A percentile compares a stretch with the other conserved stretches of the same genome.
Conservation (phyloP, 352 stramenopile genomes). For the Phytophthora idaei region DNA sequence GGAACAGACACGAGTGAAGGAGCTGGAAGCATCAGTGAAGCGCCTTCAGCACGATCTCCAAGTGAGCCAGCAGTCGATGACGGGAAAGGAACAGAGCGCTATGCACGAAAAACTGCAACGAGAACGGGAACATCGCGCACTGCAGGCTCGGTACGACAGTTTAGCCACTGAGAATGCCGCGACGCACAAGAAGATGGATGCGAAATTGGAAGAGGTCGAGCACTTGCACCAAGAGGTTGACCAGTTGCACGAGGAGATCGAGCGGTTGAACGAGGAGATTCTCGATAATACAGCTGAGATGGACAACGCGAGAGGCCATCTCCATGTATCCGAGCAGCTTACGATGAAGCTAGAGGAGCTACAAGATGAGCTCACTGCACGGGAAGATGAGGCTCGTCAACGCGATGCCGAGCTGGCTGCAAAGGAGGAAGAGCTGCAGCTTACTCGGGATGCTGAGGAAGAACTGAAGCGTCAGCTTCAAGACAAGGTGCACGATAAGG, state of each 20-base stretch:
- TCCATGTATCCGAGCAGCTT: conserved; percentile 52
- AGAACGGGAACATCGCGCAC: conserved; percentile 48
- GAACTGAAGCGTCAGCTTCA: conserved; percentile 32
- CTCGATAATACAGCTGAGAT: conserved; percentile 51
- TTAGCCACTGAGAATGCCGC: conserved; percentile 34
- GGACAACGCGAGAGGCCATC: conserved; percentile 40
- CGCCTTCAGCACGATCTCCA: conserved; percentile 45
- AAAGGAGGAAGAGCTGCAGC: conserved; percentile 36
- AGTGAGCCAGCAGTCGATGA: conserved; percentile 39
- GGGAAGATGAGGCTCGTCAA: conserved; percentile 36
- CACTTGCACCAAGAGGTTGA: conserved; percentile 31
- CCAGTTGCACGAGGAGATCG: conserved; percentile 34
- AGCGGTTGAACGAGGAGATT: conserved; percentile 41
- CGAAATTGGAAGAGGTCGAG: conserved; percentile 35
- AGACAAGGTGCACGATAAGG: conserved; percentile 29
- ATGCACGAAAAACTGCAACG: conserved; percentile 63
- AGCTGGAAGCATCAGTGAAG: conserved; percentile 43
- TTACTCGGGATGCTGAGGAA: conserved; percentile 17
- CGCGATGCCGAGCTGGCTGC: conserved; percentile 38
- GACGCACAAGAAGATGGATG: conserved; percentile 27
- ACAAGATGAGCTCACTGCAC: conserved; percentile 39
- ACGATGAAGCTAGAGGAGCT: conserved; percentile 52
- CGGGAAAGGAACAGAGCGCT: conserved; percentile 48
- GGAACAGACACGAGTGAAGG: conserved; percentile 24
- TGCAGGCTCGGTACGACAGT: conserved; percentile 39